These are phyloP conservation scores for Irpex sp. DNA, from an alignment of 1,284 basidiomycete species.

Conservation along the genomic window DNA sequence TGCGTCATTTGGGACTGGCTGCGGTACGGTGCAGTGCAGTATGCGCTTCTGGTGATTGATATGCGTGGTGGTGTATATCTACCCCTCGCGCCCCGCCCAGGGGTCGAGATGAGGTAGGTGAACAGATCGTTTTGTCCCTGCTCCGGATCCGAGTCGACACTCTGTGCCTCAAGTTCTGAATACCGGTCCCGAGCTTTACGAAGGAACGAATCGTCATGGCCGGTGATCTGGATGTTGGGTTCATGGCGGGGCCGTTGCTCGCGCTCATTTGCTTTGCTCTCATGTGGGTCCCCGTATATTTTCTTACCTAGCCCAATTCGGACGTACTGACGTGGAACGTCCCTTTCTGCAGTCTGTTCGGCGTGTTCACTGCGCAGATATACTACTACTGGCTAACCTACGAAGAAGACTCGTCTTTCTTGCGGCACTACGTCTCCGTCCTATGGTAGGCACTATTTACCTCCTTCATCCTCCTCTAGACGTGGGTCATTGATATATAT, in stretches of 20 bases:
- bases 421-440: neutral
- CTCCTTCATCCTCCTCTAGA: no score
- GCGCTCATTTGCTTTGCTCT: slow-evolving; percentile 5
- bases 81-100: neutral
- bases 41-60: neutral
- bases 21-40: neutral
- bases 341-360: neutral
- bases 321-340: neutral
- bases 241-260: slow-evolving; percentile 3
- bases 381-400: slow-evolving; percentile 8
- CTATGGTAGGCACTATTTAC: neutral
- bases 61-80: neutral
- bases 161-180: neutral
- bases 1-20: neutral
- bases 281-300: neutral
- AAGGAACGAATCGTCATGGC: neutral
- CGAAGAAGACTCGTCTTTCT: neutral
- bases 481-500: neutral
- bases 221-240: neutral
- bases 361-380: slow-evolving; percentile 1
- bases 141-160: neutral
- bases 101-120: neutral
- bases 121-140: neutral
- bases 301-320: no score
- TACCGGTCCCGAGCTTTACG: neutral